Percentiles rank a stretch among this genome's conserved stretches.
Evolutionary conservation across 1,284 basidiomycete species (phyloP).

Genomic region (Leccinum solheimii): DNA sequence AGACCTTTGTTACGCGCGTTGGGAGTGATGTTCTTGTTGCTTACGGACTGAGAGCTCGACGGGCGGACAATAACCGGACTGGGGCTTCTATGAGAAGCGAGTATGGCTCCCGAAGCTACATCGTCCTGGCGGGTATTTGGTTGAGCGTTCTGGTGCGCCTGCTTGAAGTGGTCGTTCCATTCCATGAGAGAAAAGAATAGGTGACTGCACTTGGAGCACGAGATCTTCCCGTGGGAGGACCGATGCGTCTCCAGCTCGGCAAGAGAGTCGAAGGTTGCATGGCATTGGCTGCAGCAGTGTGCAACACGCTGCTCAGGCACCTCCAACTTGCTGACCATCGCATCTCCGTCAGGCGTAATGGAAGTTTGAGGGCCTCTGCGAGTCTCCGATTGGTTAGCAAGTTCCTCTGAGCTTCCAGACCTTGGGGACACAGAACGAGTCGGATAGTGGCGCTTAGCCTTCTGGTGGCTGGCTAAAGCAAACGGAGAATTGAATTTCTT

Average conservation of each 20-base stretch:
- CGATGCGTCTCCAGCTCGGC: constrained; percentile 28
- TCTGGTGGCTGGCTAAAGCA: constrained; percentile 26
- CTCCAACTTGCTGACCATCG: constrained; percentile 1
- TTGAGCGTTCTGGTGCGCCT: constrained; percentile 16
- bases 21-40: constrained; percentile 7
- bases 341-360: not conserved
- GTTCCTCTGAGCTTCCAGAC: constrained; percentile 4
- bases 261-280: constrained; percentile 18
- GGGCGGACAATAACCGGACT: constrained; percentile 20
- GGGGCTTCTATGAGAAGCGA: constrained; percentile 10
- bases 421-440: constrained; percentile 7
- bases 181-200: constrained; percentile 27
- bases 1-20: constrained; percentile 10
- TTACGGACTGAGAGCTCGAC: constrained; percentile 19
- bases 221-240: constrained; percentile 21
- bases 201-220: constrained; percentile 31
- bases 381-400: constrained; percentile 1
- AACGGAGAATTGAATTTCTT: constrained; percentile 25
- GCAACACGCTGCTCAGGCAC: constrained; percentile 1
- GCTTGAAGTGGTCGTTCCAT: constrained; percentile 31
- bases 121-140: constrained; percentile 8
- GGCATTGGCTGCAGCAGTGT: constrained; percentile 26
- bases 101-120: not conserved
- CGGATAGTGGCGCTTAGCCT: constrained; percentile 25
- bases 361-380: constrained; percentile 5